Evolutionary conservation across 2,329 filamentous ascomycete genomes (phyloP), one percentile per base, ranked within the genome.

Genomic region (Talaromyces sp.): DNA sequence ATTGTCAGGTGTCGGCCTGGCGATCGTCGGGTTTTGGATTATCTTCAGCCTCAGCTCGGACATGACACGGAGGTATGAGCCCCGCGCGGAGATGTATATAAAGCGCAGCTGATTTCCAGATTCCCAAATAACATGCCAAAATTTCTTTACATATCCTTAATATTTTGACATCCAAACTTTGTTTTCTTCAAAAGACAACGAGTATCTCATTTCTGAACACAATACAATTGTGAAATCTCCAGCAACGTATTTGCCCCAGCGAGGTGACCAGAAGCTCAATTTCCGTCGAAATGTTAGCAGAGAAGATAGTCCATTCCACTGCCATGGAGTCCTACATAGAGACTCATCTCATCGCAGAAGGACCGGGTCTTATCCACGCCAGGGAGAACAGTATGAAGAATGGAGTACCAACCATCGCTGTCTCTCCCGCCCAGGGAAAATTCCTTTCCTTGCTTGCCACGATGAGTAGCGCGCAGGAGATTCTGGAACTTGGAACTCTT

Each of bases 401-500:
- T n/a, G 53, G 53, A 3, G 43, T 55, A 41, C 53, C 53, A 17
- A 24, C 31, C n/a, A 55, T 43, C 26, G 53, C 53, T 8, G 32
- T 55, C 24, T 41, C 53, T 12, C 29, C 53, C 1, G 17, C 14
- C 3, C n/a, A 43, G 35, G 53, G 53, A 14, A 55, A 55, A 27
- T 55, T 55, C 53, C 53, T 55, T 12, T 12, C 31, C 8, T 26
- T 55, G 11, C 32, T 55, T 24, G 35, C 53, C 12, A 21, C 17
- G 4, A 38, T 55, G 10, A 27, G 53, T 17, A 3, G 21, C 12
- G 60, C 60, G 2, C 21, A 31, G 2, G 58, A 70, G 4, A 72
- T 80, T 2, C 78, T 85, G 38, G 83, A 86, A 66, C 72, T 85
- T 54, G 83, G 83, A 26, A 84, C 81, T 0, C 68, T 85, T 27